Percentiles rank a stretch among this genome's conserved stretches.
These are phyloP conservation scores for Alternaria gaisen DNA, from an alignment of 2,329 filamentous ascomycete genomes.

Conservation along the genomic window DNA sequence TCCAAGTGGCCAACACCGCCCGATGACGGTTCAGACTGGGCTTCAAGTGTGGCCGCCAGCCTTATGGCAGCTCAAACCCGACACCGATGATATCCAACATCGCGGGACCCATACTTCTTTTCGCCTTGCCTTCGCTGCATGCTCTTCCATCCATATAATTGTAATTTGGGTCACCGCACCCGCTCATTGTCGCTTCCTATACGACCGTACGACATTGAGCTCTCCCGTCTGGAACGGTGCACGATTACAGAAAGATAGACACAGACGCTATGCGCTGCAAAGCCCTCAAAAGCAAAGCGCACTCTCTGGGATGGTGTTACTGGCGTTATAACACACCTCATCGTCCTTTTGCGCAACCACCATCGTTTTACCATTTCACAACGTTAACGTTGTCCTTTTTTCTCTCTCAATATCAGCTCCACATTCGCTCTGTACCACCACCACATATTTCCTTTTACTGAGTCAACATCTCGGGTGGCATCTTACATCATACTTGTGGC, in stretches of 20 bases:
- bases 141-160: slow-evolving; percentile 41
- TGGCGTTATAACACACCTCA: slow-evolving; percentile 32
- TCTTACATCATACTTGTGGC: slow-evolving; percentile 30
- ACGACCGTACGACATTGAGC: slow-evolving; percentile 47
- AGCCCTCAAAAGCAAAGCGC: slow-evolving; percentile 37
- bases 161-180: slow-evolving; percentile 44
- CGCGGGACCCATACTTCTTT: slow-evolving; percentile 22
- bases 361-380: slow-evolving; percentile 36
- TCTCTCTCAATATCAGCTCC: slow-evolving; percentile 23
- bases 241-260: slow-evolving; percentile 38
- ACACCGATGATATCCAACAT: slow-evolving; percentile 42
- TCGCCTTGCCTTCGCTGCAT: slow-evolving; percentile 38
- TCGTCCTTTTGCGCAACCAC: slow-evolving; percentile 29
- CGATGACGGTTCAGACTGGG: slow-evolving; percentile 87
- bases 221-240: slow-evolving; percentile 51
- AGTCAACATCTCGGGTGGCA: slow-evolving; percentile 37
- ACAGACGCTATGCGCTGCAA: slow-evolving; percentile 29
- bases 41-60: slow-evolving; percentile 79
- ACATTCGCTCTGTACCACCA: slow-evolving; percentile 35
- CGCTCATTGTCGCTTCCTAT: slow-evolving; percentile 41
- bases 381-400: slow-evolving; percentile 26
- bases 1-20: slow-evolving; percentile 95
- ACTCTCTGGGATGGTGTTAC: slow-evolving; percentile 41
- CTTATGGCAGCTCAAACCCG: slow-evolving; percentile 56
- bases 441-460: slow-evolving; percentile 28